These are phyloP conservation scores for Deinandra increscens DNA, from an alignment of 129 eudicot species.

Conservation along the genomic window DNA sequence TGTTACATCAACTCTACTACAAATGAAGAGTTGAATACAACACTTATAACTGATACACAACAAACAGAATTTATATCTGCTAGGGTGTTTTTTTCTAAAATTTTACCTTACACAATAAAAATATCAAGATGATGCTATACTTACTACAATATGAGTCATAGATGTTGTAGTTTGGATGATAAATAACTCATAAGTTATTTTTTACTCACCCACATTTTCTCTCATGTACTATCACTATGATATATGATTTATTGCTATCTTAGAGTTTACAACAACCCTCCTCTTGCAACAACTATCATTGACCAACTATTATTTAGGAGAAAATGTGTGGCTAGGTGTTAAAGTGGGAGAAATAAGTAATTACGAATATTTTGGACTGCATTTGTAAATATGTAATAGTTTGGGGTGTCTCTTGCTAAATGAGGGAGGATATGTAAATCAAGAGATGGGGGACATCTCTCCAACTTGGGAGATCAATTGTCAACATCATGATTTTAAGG, in stretches of 20 bases:
- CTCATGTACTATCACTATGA: background rate
- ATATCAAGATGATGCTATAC: too few relatives aligned
- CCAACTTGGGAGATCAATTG: slow-evolving; percentile 36
- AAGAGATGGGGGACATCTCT: slow-evolving; percentile 22
- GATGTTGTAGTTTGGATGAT: too few relatives aligned
- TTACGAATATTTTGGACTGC: background rate
- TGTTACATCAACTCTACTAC: too few relatives aligned
- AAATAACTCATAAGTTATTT: too few relatives aligned
- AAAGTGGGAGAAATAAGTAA: background rate
- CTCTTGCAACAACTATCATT: background rate
- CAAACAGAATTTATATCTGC: too few relatives aligned
- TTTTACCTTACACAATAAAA: too few relatives aligned
- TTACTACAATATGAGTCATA: too few relatives aligned
- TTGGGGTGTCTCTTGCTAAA: slow-evolving; percentile 10
- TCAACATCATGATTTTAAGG: slow-evolving; percentile 29
- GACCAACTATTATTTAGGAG: background rate
- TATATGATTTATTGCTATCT: background rate
- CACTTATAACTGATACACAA: too few relatives aligned
- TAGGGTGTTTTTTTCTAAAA: too few relatives aligned
- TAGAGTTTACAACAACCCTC: background rate
- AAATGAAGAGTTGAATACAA: too few relatives aligned
- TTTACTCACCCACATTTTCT: background rate
- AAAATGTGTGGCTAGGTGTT: background rate
- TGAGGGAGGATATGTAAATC: slow-evolving; percentile 5
- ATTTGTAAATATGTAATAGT: background rate